A percentile compares a stretch with the other conserved stretches of the same genome.
These are phyloP conservation scores for Solanum chiquidenum DNA, from an alignment of 257 asterid genomes.

Conservation along the genomic window DNA sequence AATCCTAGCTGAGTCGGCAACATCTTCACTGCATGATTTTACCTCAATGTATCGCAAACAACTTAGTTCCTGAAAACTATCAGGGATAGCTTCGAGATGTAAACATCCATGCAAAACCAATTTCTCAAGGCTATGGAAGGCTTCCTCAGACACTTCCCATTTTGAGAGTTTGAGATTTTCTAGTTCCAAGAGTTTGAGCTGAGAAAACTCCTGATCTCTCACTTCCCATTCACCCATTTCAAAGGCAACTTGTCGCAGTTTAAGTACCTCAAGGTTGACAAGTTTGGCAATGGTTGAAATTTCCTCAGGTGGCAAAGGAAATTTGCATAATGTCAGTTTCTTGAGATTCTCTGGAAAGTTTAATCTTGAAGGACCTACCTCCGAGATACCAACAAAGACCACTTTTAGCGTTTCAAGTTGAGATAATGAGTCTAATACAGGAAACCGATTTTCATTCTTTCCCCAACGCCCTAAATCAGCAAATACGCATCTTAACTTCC, in stretches of 20 bases:
- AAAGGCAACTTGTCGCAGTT: background rate
- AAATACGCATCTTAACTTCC: background rate
- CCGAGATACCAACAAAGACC: background rate
- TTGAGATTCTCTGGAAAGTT: background rate
- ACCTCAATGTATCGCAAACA: background rate
- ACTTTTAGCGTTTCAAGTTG: background rate
- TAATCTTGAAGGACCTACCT: background rate
- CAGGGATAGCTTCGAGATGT: background rate
- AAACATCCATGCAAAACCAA: background rate
- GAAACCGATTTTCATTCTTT: background rate
- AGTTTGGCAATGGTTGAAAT: background rate
- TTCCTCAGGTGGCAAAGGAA: background rate
- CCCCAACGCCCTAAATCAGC: background rate
- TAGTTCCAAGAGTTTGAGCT: background rate
- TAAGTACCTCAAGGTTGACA: background rate
- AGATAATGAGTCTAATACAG: background rate
- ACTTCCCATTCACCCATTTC: background rate
- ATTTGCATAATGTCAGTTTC: background rate
- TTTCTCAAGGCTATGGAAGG: background rate
- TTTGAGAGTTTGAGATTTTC: background rate
- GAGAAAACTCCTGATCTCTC: background rate
- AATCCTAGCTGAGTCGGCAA: background rate
- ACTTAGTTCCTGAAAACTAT: background rate
- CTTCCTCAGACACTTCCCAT: background rate
- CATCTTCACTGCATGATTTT: background rate